These are phyloP conservation scores for Candida tibetensis DNA, from an alignment of 805 yeast species.

Conservation along the genomic window DNA sequence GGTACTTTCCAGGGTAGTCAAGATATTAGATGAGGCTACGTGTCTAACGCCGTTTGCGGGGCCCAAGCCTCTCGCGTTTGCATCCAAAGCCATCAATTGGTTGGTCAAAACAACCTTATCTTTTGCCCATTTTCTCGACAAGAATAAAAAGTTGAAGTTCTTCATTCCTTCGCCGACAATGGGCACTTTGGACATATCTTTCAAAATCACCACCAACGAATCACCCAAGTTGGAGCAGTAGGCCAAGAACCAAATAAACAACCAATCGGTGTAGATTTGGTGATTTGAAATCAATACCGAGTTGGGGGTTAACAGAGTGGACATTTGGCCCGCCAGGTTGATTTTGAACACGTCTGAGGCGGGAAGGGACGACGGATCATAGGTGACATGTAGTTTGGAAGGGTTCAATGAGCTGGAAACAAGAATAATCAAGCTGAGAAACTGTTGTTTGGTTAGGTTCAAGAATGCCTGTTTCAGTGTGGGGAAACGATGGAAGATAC, in stretches of 20 bases:
- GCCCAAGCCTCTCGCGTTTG: slow-evolving; percentile 57
- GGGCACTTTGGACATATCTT: slow-evolving; percentile 75
- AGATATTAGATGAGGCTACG: slow-evolving; percentile 29
- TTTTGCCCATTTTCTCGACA: slow-evolving; percentile 81
- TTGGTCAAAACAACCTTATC: slow-evolving; percentile 63
- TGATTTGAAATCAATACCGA: slow-evolving; percentile 82
- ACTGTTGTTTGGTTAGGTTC: slow-evolving; percentile 55
- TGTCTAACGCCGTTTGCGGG: slow-evolving; percentile 43
- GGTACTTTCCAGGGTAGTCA: slow-evolving; percentile 2
- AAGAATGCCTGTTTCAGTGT: slow-evolving; percentile 40
- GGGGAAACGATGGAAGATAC: slow-evolving; percentile 29
- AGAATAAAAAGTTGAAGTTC: slow-evolving; percentile 70
- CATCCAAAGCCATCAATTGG: slow-evolving; percentile 55
- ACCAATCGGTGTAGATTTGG: slow-evolving; percentile 94
- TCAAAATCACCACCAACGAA: slow-evolving; percentile 68
- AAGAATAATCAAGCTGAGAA: slow-evolving; percentile 52
- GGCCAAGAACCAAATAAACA: slow-evolving; percentile 81
- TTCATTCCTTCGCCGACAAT: slow-evolving; percentile 84
- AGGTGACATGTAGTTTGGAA: slow-evolving; percentile 49
- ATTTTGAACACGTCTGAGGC: slow-evolving; percentile 5
- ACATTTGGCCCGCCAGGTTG: slow-evolving; percentile 3
- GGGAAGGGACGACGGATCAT: slow-evolving; percentile 30
- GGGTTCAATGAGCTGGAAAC: slow-evolving; percentile 53
- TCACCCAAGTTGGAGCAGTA: slow-evolving; percentile 67
- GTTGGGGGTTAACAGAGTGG: slow-evolving; percentile 29